Percentiles rank a stretch among this genome's conserved stretches.
phyloP scores from a whole-genome alignment of 768 basidiomycete genomes.

The Auricularia sp. region DNA sequence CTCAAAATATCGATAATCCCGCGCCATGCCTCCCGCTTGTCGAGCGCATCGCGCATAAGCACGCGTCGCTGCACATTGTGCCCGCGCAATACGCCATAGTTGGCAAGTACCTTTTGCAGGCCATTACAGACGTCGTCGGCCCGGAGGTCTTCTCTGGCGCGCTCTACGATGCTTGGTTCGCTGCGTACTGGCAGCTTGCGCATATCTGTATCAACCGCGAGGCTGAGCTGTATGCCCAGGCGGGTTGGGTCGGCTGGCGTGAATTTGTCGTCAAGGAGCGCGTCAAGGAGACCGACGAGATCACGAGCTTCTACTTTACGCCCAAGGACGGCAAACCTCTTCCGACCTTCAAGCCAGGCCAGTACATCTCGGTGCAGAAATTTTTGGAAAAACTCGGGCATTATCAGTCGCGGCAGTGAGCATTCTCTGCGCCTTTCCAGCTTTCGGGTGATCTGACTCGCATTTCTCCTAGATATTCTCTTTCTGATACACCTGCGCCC shows the following conservation, averaged over 20 bases:
- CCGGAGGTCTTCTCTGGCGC: conserved; percentile 11
- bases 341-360: neutral
- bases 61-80: conserved; percentile 13
- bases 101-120: conserved; percentile 12
- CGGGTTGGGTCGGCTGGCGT: neutral
- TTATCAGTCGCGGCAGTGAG: neutral
- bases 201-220: conserved; percentile 1
- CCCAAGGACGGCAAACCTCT: neutral
- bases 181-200: conserved; percentile 11
- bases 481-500: neutral
- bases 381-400: neutral
- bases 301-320: neutral
- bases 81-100: conserved; percentile 14
- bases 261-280: neutral
- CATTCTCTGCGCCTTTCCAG: neutral
- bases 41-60: conserved; percentile 13
- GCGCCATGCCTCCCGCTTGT: conserved; percentile 11
- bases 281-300: neutral
- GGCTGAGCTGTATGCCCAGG: neutral
- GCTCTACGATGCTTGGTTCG: conserved; percentile 13
- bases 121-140: conserved; percentile 13
- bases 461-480: neutral
- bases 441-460: neutral
- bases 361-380: neutral
- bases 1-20: conserved; percentile 14